Percentiles rank a stretch among this genome's conserved stretches.
Evolutionary conservation across 306 rosid species (phyloP).

Genomic region (Vigna mungo): DNA sequence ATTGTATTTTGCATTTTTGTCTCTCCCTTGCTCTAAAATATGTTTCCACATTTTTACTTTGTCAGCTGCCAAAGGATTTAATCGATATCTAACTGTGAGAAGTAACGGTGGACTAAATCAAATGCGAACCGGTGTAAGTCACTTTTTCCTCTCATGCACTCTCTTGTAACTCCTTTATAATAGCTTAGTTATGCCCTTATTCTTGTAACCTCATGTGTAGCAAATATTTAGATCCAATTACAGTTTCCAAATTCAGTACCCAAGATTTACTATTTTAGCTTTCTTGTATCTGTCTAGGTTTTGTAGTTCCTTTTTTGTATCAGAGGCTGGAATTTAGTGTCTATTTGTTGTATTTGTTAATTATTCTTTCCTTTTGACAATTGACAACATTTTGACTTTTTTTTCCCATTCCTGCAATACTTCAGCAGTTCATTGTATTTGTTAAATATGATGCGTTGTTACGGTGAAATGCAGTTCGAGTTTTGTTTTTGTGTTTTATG

Average conservation of each 20-base stretch:
- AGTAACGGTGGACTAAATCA: conserved; percentile 95
- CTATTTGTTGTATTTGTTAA: background rate
- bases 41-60: conserved; percentile 31
- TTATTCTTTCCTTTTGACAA: conserved; percentile 11
- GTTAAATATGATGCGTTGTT: conserved; percentile 30
- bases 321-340: background rate
- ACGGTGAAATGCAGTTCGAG: conserved; percentile 13
- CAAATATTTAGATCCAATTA: conserved; percentile 13
- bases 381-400: conserved; percentile 14
- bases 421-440: conserved; percentile 6
- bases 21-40: conserved; percentile 20
- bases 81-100: conserved; percentile 78
- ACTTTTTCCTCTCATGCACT: conserved; percentile 35
- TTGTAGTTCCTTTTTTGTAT: conserved; percentile 29
- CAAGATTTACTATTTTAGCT: conserved; percentile 15
- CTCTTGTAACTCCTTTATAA: conserved; percentile 12
- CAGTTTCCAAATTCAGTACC: conserved; percentile 11
- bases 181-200: conserved; percentile 15
- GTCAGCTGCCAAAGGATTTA: conserved; percentile 68
- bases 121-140: conserved; percentile 97
- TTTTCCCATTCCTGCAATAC: conserved; percentile 14
- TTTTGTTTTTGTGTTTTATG: conserved; percentile 20
- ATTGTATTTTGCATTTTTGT: conserved; percentile 11
- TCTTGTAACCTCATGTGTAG: conserved; percentile 16
- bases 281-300: conserved; percentile 23